Base-by-base conservation (phyloP, 2,329 filamentous ascomycete species). In the Pseudogymnoascus sp. region DNA sequence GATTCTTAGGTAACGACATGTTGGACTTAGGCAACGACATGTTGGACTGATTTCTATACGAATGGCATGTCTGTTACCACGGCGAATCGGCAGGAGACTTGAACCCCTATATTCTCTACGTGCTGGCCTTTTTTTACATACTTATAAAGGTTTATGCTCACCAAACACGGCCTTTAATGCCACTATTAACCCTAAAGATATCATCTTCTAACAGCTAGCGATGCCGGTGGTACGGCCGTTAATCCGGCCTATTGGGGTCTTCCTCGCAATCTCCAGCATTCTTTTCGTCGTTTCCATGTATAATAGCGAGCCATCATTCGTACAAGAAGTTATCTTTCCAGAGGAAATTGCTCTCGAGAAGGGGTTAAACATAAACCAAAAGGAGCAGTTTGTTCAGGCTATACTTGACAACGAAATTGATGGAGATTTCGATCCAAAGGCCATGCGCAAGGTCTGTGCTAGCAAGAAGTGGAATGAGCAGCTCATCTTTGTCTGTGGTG, bases 401-500 rank as follows among this genome's bases (percentile, higher is more conserved):
- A 62, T 60, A n/a, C 21, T 66, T 6, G 62, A 62, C 4, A 64
- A 53, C 13, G 64, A 67, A 31, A 67, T 70, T 10, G 69, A 69
- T 64, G 68, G 67, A 4, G 61, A 67, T 7, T 67, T 67, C 14
- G 65, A 70, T 42, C 62, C 63, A 29, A 63, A 21, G 11, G 24
- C 65, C 2, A 47, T 69, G 40, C 33, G 40, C n/a, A 62, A 63
- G 6, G 29, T 69, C 14, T 81, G 77, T 70, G 71, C 70, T 26
- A 70, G 64, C 60, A 77, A 70, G 59, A 70, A 64, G n/a, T 81
- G 78, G 78, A 74, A 71, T 1, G 70, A 73, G 1, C 75, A 75
- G 3, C 67, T 81, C 38, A 70, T 80, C 26, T 74, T 81, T 68
- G 74, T 74, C 16, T 79, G 80, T 64, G 75, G 76, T 19, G 72